Base-by-base conservation (phyloP, 768 basidiomycete genomes). In the Serendipita sp. region DNA sequence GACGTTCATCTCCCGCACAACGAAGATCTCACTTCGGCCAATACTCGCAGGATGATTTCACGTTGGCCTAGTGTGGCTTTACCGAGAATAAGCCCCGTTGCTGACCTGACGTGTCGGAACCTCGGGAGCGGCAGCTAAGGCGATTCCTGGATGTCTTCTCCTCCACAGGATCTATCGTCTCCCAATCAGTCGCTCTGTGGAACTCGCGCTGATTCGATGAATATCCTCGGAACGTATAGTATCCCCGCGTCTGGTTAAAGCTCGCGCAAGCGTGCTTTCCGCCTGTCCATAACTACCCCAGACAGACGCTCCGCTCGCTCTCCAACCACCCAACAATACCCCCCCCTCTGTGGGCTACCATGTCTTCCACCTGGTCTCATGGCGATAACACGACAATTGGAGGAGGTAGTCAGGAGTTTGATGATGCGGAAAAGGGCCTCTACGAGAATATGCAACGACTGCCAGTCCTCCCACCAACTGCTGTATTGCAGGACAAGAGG, bases 391-490 rank as follows among this genome's bases (percentile, higher is more conserved):
- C 56, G 10, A 24, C 35, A 10, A 10, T 24, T 8, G 56, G 56
- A n/a, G 35, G 56, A 30, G 30, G 16, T 11, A 51, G 48, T 32
- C 48, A 32, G 30, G 56, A 60, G 37, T 60, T 60, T 35, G 56
- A 60, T 60, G 56, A 60, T 30, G 56, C 56, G 16, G 56, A 60
- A 38, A 60, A 60, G 56, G 56, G 56, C 34, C 28, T 60, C 56
- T 60, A 60, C 56, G 56, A 60, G 34, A 60, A 60, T 18, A 60
- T 60, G 56, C 56, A 60, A 35, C 56, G 56, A 34, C 56, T 60
- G 3, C 56, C 56, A n/a, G 35, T 60, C 56, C 37, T 60, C 28
- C 56, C 56, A 24, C 56, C 56, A 4, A 60, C 16, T 18, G 56
- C 56, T 8, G 10, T 34, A 30, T 24, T 60, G n/a, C 30, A 60